Percentiles rank a stretch among this genome's conserved stretches.
Evolutionary conservation across 177 flowering plant species (phyloP).

Genomic region (Vitis hybrid): DNA sequence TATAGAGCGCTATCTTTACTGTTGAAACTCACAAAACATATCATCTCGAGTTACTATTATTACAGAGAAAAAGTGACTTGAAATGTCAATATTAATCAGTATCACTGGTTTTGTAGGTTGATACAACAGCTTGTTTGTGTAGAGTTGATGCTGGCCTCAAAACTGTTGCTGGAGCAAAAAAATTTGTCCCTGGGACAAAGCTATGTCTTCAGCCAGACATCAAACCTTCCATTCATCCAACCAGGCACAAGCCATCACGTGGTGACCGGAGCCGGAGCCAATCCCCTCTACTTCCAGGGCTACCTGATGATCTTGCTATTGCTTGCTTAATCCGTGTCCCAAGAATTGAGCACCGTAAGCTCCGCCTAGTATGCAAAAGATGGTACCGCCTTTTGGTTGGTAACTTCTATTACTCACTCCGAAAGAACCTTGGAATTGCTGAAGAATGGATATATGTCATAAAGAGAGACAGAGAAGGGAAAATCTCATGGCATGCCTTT

Average conservation of each 20-base stretch:
- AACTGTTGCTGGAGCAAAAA: slow-evolving; percentile 88
- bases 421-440: slow-evolving; percentile 64
- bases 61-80: neutral
- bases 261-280: slow-evolving; percentile 55
- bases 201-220: slow-evolving; percentile 74
- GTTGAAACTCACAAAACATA: neutral
- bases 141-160: slow-evolving; percentile 82
- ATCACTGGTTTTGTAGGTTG: slow-evolving; percentile 53
- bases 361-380: slow-evolving; percentile 83
- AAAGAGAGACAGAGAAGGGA: slow-evolving; percentile 75
- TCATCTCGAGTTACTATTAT: neutral
- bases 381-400: slow-evolving; percentile 81
- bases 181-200: slow-evolving; percentile 72
- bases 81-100: neutral
- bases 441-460: slow-evolving; percentile 91
- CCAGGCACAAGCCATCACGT: slow-evolving; percentile 52
- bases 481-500: slow-evolving; percentile 85
- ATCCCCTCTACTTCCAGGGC: slow-evolving; percentile 83
- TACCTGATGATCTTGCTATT: slow-evolving; percentile 96
- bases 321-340: slow-evolving; percentile 89
- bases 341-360: slow-evolving; percentile 67
- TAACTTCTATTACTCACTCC: slow-evolving; percentile 76
- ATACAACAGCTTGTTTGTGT: slow-evolving; percentile 76
- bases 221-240: slow-evolving; percentile 75
- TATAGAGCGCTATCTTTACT: neutral